Conservation (phyloP, 495 filamentous ascomycete genomes). For the Thozetella sp. region DNA sequence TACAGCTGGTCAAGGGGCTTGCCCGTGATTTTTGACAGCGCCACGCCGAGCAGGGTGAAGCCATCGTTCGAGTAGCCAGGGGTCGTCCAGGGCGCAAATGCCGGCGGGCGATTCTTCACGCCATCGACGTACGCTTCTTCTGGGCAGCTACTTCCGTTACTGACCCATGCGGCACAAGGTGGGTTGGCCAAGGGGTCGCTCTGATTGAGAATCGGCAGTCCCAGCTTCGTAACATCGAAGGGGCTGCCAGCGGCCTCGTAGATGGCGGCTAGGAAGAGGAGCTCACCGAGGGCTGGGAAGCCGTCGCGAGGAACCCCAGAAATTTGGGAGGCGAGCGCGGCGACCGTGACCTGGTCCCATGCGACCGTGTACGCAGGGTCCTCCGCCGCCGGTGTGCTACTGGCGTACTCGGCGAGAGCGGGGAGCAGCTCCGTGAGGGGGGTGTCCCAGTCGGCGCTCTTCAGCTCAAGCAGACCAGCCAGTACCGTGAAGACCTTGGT, state of each 20-base stretch:
- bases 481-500: constrained; percentile 46
- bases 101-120: constrained; percentile 14
- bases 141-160: no score
- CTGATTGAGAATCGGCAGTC: constrained; percentile 34
- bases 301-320: constrained; percentile 41
- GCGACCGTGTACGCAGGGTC: constrained; percentile 18
- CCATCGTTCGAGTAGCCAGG: constrained; percentile 29
- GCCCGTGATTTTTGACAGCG: constrained; percentile 22
- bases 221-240: constrained; percentile 19
- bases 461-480: constrained; percentile 34
- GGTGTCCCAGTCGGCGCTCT: constrained; percentile 35
- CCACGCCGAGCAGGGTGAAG: constrained; percentile 32
- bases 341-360: constrained; percentile 46
- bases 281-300: constrained; percentile 16
- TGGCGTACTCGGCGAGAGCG: constrained; percentile 16
- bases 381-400: constrained; percentile 18
- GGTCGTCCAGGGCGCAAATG: constrained; percentile 26
- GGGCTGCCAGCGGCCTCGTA: no score
- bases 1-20: constrained; percentile 23
- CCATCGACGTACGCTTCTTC: constrained; percentile 15
- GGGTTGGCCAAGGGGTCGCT: constrained; percentile 19
- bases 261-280: constrained; percentile 3
- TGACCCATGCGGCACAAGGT: constrained; percentile 9
- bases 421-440: constrained; percentile 41
- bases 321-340: constrained; percentile 44